Conservation (phyloP, 2,329 filamentous ascomycete genomes). For the Botrytis elliptica region DNA sequence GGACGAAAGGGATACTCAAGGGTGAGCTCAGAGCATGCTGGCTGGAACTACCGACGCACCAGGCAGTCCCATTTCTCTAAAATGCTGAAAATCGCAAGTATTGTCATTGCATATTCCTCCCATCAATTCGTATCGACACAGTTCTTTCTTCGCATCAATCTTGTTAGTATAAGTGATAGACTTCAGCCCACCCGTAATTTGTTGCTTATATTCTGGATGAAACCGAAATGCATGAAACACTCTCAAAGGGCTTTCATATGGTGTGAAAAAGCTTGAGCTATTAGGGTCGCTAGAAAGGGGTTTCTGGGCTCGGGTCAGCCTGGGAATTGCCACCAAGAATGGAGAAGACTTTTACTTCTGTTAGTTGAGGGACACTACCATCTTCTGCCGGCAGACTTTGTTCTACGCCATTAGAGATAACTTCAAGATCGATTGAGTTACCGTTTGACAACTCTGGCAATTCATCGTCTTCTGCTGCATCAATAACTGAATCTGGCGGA, state of each 20-base stretch:
- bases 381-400: conserved; percentile 24
- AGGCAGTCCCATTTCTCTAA: conserved; percentile 66
- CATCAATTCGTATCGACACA: conserved; percentile 75
- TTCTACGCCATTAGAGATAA: conserved; percentile 25
- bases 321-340: conserved; percentile 22
- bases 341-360: conserved; percentile 33
- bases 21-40: conserved; percentile 29
- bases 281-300: conserved; percentile 13
- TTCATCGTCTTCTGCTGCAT: conserved; percentile 25
- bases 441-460: conserved; percentile 20
- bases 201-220: conserved; percentile 70
- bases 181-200: conserved; percentile 73
- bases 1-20: conserved; percentile 37
- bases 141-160: conserved; percentile 70
- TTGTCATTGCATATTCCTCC: conserved; percentile 70
- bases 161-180: conserved; percentile 93
- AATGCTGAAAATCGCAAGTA: conserved; percentile 78
- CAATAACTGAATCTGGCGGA: conserved; percentile 38
- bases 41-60: conserved; percentile 60
- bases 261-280: conserved; percentile 42
- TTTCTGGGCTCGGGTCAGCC: conserved; percentile 33
- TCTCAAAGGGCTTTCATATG: conserved; percentile 81
- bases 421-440: conserved; percentile 23
- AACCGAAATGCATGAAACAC: conserved; percentile 88
- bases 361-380: conserved; percentile 24